Evolutionary conservation across 371 early-diverging fungal species (phyloP), one percentile per base, ranked within the genome.

Genomic region (Syncephalastrum racemosum): DNA sequence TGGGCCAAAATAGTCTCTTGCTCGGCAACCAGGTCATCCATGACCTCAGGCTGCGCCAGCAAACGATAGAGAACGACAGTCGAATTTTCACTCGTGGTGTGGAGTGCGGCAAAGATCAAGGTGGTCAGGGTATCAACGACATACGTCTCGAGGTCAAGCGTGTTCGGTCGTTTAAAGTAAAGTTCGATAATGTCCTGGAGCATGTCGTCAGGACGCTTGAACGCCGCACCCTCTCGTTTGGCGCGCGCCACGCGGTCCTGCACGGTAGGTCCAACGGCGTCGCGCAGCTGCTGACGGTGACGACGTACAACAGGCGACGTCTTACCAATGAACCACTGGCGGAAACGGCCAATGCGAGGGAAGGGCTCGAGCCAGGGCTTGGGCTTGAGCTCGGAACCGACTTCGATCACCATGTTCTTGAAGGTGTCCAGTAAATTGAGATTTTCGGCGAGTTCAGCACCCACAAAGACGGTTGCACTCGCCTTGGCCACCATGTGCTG

Each of bases 11-110:
- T 67, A 7, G 68, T 60, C 12, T 61, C 41, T 46, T 80, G 80
- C 36, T 83, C 84, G n/a, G 76, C 50, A 18, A 58, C 50, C 1
- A 83, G 58, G 8, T 72, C 70, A 13, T 77, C 57, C 1, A 69
- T 54, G 14, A 71, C 60, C 45, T 80, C 67, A 0, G 79, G 77
- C 36, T 71, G 59, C 5, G 67, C 56, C 15, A 71, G 55, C 8
- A 83, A 31, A 13, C 65, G 75, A 44, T 79, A 81, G 4, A 75
- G 40, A 14, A 75, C 48, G 15, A 66, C 63, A 14, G 67, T 61
- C 15, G 67, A 49, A 8, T 73, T 64, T 46, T 73, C 71, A 8
- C 68, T 58, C 5, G 75, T 75, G 0, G 71, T 71, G 27, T 79
- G 75, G 18, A 79, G 65, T 13, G 73, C 63, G 14, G 73, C 75